A percentile compares a stretch with the other conserved stretches of the same genome.
Evolutionary conservation across 2,329 filamentous ascomycete genomes (phyloP).

Genomic region (Cyanodermella asteris): DNA sequence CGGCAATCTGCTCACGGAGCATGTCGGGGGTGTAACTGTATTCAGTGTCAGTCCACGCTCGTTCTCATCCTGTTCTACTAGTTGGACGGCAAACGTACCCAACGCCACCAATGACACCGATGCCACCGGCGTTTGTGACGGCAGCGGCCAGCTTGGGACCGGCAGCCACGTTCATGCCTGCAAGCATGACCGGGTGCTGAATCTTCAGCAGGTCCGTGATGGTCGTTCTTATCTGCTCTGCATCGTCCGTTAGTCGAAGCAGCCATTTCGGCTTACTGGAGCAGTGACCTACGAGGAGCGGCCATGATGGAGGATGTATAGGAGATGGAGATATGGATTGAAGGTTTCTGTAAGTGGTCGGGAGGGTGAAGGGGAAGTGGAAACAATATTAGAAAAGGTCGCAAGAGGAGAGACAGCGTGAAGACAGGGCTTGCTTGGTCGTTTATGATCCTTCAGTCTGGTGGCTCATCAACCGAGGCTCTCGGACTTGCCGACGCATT

Average conservation of each 20-base stretch:
- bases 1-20: conserved; percentile 82
- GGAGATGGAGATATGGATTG: neutral
- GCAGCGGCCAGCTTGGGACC: conserved; percentile 90
- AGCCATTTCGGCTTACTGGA: neutral
- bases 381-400: too few relatives aligned
- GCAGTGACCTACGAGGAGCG: conserved; percentile 37
- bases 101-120: conserved; percentile 89
- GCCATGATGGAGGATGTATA: conserved; percentile 3
- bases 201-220: conserved; percentile 94
- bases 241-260: conserved; percentile 9
- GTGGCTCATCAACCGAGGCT: too few relatives aligned
- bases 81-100: too few relatives aligned
- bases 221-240: conserved; percentile 76
- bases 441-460: too few relatives aligned
- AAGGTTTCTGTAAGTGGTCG: too few relatives aligned
- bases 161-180: conserved; percentile 97
- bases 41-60: too few relatives aligned
- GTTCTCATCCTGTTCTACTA: neutral
- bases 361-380: too few relatives aligned
- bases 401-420: too few relatives aligned
- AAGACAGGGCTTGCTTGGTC: too few relatives aligned
- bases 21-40: conserved; percentile 98
- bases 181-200: conserved; percentile 85
- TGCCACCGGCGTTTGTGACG: conserved; percentile 86
- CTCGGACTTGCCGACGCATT: too few relatives aligned